A percentile compares a stretch with the other conserved stretches of the same genome.
Conservation (phyloP, 1,139 yeast genomes). For the Eremothecium gossypii region DNA sequence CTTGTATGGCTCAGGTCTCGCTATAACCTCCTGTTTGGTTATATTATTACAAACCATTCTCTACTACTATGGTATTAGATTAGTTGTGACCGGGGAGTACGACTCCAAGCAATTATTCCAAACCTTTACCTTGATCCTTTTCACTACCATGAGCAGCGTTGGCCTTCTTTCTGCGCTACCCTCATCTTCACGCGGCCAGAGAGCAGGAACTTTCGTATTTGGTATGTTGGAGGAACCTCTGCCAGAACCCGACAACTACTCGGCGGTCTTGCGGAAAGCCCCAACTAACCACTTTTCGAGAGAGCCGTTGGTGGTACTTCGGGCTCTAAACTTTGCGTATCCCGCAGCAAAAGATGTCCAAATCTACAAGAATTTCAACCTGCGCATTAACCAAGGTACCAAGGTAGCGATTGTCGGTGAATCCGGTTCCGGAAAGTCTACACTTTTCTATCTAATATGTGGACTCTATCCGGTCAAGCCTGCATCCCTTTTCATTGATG, state of each 20-base stretch:
- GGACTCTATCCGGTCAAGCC: constrained; percentile 39
- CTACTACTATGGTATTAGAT: constrained; percentile 64
- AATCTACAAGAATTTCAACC: constrained; percentile 35
- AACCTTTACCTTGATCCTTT: constrained; percentile 62
- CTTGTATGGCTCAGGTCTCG: constrained; percentile 49
- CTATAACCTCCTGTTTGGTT: constrained; percentile 45
- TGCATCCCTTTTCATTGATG: constrained; percentile 33
- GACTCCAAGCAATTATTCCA: constrained; percentile 48
- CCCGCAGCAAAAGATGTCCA: constrained; percentile 26
- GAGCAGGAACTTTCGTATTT: constrained; percentile 53
- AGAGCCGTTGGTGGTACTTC: constrained; percentile 32
- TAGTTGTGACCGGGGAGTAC: constrained; percentile 52
- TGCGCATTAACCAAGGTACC: constrained; percentile 39
- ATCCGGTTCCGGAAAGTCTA: constrained; percentile 78
- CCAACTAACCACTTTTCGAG: constrained; percentile 13
- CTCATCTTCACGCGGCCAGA: constrained; percentile 64
- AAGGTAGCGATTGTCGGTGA: constrained; percentile 60
- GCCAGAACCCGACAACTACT: constrained; percentile 24
- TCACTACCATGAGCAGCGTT: constrained; percentile 61
- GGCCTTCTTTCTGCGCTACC: constrained; percentile 58
- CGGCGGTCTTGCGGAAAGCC: constrained; percentile 17
- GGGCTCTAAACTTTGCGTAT: constrained; percentile 43
- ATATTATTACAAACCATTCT: constrained; percentile 60
- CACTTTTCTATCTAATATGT: constrained; percentile 45
- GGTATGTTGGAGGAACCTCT: constrained; percentile 33